Evolutionary conservation across 2,329 filamentous ascomycete species (phyloP).

Genomic region (Fusarium sp.): DNA sequence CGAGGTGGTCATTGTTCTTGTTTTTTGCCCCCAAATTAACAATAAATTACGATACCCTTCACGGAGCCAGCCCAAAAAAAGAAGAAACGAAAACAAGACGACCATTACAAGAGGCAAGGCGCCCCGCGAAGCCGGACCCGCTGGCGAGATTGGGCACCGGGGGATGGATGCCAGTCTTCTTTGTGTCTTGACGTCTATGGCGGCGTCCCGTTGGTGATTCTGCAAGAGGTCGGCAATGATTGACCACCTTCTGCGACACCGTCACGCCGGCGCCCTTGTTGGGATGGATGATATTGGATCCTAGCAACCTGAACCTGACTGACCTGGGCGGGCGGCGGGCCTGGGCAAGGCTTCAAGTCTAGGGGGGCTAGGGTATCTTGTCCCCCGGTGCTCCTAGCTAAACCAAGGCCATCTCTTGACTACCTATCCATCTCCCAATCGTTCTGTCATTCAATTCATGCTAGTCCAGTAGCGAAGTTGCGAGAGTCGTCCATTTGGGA

Average conservation of each 20-base stretch:
- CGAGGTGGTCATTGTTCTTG: neutral
- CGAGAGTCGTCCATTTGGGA: conserved; percentile 28
- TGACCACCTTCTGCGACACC: conserved; percentile 26
- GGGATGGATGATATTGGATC: neutral
- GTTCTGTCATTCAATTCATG: conserved; percentile 32
- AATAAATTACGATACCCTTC: conserved; percentile 22
- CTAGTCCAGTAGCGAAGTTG: conserved; percentile 15
- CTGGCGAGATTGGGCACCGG: conserved; percentile 34
- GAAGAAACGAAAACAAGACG: conserved; percentile 20
- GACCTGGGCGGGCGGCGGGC: neutral
- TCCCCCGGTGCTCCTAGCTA: conserved; percentile 21
- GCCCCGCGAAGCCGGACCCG: conserved; percentile 7
- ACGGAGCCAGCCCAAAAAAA: conserved; percentile 27
- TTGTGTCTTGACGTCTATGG: conserved; percentile 4
- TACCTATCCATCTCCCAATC: conserved; percentile 29
- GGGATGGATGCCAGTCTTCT: conserved; percentile 17
- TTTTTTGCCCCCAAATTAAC: conserved; percentile 25
- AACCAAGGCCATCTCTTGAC: conserved; percentile 22
- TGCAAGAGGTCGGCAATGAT: conserved; percentile 16
- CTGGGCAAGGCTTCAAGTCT: conserved; percentile 3
- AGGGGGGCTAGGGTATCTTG: conserved; percentile 33
- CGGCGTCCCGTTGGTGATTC: neutral
- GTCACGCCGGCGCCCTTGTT: conserved; percentile 17
- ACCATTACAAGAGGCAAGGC: neutral
- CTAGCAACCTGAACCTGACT: conserved; percentile 9